Percentiles rank a stretch among this genome's conserved stretches.
These are phyloP conservation scores for Colletotrichum tanaceti DNA, from an alignment of 2,329 filamentous ascomycete species.

Conservation along the genomic window DNA sequence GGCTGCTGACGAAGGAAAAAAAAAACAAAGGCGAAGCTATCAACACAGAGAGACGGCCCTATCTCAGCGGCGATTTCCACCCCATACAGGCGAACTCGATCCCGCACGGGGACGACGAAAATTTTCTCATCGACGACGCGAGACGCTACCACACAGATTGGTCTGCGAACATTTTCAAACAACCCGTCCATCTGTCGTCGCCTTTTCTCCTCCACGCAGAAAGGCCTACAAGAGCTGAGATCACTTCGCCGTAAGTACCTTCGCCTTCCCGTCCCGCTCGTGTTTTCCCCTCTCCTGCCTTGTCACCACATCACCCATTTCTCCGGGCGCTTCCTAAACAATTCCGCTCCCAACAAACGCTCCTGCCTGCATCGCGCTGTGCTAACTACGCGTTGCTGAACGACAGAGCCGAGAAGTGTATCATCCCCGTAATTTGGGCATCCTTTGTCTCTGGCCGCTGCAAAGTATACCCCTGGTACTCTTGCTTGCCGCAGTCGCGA, in stretches of 20 bases:
- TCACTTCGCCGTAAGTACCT: slow-evolving; percentile 41
- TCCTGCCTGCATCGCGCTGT: slow-evolving; percentile 11
- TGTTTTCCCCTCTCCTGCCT: slow-evolving; percentile 30
- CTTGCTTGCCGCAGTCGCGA: slow-evolving; percentile 34
- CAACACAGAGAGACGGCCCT: slow-evolving; percentile 36
- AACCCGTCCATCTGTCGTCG: slow-evolving; percentile 18
- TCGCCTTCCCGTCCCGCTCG: slow-evolving; percentile 7
- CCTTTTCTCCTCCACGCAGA: slow-evolving; percentile 34
- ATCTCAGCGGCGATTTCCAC: slow-evolving; percentile 35
- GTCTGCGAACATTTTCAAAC: slow-evolving; percentile 29
- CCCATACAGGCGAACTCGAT: slow-evolving; percentile 39
- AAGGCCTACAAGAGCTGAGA: slow-evolving; percentile 41
- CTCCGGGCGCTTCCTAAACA: slow-evolving; percentile 8
- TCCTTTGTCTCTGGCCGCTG: slow-evolving; percentile 38
- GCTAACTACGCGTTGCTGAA: slow-evolving; percentile 16
- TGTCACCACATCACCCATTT: slow-evolving; percentile 18
- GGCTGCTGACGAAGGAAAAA: slow-evolving; percentile 24
- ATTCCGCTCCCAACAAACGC: not conserved
- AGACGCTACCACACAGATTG: slow-evolving; percentile 24
- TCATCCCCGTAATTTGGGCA: slow-evolving; percentile 40
- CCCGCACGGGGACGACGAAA: slow-evolving; percentile 38
- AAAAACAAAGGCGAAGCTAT: slow-evolving; percentile 38
- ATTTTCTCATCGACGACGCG: slow-evolving; percentile 37
- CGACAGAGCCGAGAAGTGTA: slow-evolving; percentile 42
- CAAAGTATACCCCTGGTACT: slow-evolving; percentile 26